These are phyloP conservation scores for Aspergillus calidoustus DNA, from an alignment of 2,329 filamentous ascomycete genomes.

Conservation along the genomic window DNA sequence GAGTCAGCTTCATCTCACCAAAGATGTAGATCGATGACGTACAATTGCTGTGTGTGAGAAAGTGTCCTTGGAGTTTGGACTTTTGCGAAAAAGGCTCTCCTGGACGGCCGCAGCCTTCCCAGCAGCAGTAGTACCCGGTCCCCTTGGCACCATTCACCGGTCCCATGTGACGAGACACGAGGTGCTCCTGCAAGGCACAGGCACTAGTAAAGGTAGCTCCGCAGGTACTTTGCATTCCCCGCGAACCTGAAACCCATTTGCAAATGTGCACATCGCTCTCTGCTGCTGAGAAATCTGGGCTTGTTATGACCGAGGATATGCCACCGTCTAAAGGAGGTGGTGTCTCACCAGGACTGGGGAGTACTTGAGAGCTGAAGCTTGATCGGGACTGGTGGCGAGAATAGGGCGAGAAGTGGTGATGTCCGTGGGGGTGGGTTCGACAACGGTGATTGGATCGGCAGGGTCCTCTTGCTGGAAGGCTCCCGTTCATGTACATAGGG, in stretches of 20 bases:
- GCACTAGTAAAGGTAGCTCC: conserved; percentile 42
- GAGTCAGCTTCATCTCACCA: conserved; percentile 10
- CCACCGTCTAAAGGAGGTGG: conserved; percentile 42
- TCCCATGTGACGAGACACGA: conserved; percentile 42
- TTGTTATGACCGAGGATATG: conserved; percentile 42
- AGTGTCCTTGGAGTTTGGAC: conserved; percentile 51
- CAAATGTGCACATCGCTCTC: conserved; percentile 44
- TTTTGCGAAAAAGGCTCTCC: conserved; percentile 51
- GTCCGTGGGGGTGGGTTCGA: conserved; percentile 37
- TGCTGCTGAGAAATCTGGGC: conserved; percentile 37
- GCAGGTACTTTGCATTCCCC: conserved; percentile 37
- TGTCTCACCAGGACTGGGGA: conserved; percentile 43
- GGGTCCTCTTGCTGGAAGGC: conserved; percentile 31
- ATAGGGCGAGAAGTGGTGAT: conserved; percentile 43
- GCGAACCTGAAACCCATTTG: conserved; percentile 38
- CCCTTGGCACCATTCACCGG: conserved; percentile 44
- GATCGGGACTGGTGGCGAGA: conserved; percentile 40
- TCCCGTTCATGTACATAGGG: conserved; percentile 28
- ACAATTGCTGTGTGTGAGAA: conserved; percentile 52
- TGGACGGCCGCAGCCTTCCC: conserved; percentile 48
- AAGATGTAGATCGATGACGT: conserved; percentile 13
- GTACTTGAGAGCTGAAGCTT: conserved; percentile 42
- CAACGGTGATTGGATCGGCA: conserved; percentile 39
- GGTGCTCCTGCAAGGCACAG: conserved; percentile 46
- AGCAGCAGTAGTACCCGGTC: conserved; percentile 50